Percentiles rank a stretch among this genome's conserved stretches.
Conservation (phyloP, 2,329 filamentous ascomycete genomes). For the Ploettnerulaceae sp. region DNA sequence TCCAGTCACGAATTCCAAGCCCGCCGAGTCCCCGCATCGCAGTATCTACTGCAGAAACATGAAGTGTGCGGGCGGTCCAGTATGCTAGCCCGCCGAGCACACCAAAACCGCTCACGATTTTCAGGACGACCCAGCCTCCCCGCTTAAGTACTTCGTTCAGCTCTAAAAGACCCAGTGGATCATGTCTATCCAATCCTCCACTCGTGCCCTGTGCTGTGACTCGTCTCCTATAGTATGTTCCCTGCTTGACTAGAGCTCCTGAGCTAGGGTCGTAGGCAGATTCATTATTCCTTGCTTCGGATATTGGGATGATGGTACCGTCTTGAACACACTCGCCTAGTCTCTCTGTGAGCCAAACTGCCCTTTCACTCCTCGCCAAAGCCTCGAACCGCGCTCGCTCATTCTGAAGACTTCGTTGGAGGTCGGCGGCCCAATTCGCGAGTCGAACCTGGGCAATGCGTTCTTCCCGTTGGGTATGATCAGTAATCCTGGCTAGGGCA, state of each 20-base stretch:
- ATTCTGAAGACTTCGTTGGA: slow-evolving; percentile 69
- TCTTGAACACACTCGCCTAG: slow-evolving; percentile 64
- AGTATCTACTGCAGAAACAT: slow-evolving; percentile 12
- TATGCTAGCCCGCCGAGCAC: slow-evolving; percentile 68
- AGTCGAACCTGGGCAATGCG: slow-evolving; percentile 63
- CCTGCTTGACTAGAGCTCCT: slow-evolving; percentile 22
- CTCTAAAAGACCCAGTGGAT: slow-evolving; percentile 74
- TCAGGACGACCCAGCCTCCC: slow-evolving; percentile 62
- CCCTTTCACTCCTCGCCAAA: slow-evolving; percentile 56
- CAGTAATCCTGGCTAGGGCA: slow-evolving; percentile 55
- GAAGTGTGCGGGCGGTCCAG: slow-evolving; percentile 45
- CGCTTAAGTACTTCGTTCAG: slow-evolving; percentile 62
- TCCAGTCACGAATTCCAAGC: slow-evolving; percentile 23
- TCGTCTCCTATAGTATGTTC: slow-evolving; percentile 17
- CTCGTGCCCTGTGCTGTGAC: slow-evolving; percentile 5
- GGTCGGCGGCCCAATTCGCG: slow-evolving; percentile 75
- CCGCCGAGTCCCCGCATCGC: slow-evolving; percentile 18
- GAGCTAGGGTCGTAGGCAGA: slow-evolving; percentile 14
- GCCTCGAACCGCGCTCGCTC: slow-evolving; percentile 67
- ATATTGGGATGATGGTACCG: slow-evolving; percentile 53
- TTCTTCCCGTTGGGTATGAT: slow-evolving; percentile 56
- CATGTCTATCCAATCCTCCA: slow-evolving; percentile 42
- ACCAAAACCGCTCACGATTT: slow-evolving; percentile 69
- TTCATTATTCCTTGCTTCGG: slow-evolving; percentile 29
- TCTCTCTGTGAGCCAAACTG: slow-evolving; percentile 63